Percentiles rank a stretch among this genome's conserved stretches.
These are phyloP conservation scores for Paramecium sexaurelia DNA, from an alignment of 73 alveolate genomes.

Conservation along the genomic window DNA sequence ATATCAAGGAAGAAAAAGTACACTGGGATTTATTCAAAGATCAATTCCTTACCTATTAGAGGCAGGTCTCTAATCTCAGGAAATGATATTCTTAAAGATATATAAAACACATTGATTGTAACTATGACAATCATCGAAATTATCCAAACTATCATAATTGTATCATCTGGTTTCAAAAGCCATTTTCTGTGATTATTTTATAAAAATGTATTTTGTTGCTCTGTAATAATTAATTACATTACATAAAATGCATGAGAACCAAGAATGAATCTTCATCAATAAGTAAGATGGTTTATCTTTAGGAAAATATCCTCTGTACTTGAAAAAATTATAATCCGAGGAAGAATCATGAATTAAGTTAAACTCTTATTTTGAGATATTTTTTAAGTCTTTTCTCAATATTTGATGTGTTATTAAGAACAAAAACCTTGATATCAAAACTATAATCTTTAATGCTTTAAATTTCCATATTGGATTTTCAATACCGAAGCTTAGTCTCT, in stretches of 20 bases:
- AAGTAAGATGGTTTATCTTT: constrained; percentile 42
- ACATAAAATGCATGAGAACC: constrained; percentile 13
- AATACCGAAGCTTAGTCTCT: background rate
- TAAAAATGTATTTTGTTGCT: background rate
- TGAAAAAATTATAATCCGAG: background rate
- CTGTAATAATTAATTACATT: background rate
- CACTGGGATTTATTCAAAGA: constrained; percentile 20
- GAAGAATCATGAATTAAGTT: background rate
- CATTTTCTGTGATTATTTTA: background rate
- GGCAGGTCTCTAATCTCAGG: background rate
- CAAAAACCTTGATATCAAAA: background rate
- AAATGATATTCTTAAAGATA: constrained; percentile 32
- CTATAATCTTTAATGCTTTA: background rate
- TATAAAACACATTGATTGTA: constrained; percentile 13
- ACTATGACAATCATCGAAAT: background rate
- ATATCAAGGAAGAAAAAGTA: constrained; percentile 8
- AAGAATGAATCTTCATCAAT: background rate
- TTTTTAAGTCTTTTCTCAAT: background rate
- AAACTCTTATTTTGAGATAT: background rate
- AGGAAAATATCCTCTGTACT: background rate
- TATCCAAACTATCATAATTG: constrained; percentile 15
- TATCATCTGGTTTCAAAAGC: constrained; percentile 52
- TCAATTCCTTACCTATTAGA: background rate
- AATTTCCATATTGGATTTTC: background rate
- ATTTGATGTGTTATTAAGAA: background rate